Conservation (phyloP, 2,329 filamentous ascomycete genomes). For the Teratosphaeria nubilosa region DNA sequence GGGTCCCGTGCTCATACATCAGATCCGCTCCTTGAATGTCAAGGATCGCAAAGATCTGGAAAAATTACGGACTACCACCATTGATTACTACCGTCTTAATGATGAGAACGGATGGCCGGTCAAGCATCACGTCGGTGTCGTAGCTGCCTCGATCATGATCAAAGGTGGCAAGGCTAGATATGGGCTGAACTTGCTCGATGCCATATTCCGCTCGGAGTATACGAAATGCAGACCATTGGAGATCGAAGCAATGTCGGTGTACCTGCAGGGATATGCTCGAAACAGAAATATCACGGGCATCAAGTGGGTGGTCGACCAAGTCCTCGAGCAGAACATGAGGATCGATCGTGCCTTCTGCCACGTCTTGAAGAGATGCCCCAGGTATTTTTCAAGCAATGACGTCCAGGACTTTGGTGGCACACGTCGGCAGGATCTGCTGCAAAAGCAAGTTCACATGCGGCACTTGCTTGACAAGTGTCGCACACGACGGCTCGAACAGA, state of each 20-base stretch:
- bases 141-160: slow-evolving; percentile 22
- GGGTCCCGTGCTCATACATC: slow-evolving; percentile 19
- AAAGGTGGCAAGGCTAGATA: slow-evolving; percentile 11
- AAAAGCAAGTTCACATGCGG: not conserved
- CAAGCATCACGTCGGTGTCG: slow-evolving; percentile 9
- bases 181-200: slow-evolving; percentile 21
- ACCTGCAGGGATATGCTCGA: slow-evolving; percentile 20
- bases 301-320: slow-evolving; percentile 18
- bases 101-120: slow-evolving; percentile 15
- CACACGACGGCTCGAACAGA: slow-evolving; percentile 8
- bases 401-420: not conserved
- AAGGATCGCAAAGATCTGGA: slow-evolving; percentile 7
- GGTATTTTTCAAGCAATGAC: not conserved
- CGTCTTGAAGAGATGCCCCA: slow-evolving; percentile 1
- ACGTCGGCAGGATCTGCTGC: not conserved
- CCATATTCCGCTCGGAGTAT: slow-evolving; percentile 17
- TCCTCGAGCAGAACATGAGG: slow-evolving; percentile 18
- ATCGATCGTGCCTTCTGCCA: slow-evolving; percentile 19
- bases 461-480: not conserved
- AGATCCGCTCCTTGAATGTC: slow-evolving; percentile 10
- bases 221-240: slow-evolving; percentile 13
- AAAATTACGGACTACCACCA: slow-evolving; percentile 11
- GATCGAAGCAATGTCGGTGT: slow-evolving; percentile 23
- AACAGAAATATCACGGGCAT: slow-evolving; percentile 13
- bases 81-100: slow-evolving; percentile 23